Base-by-base conservation (phyloP, 2,329 filamentous ascomycete species). In the Fusarium guadeloupense region DNA sequence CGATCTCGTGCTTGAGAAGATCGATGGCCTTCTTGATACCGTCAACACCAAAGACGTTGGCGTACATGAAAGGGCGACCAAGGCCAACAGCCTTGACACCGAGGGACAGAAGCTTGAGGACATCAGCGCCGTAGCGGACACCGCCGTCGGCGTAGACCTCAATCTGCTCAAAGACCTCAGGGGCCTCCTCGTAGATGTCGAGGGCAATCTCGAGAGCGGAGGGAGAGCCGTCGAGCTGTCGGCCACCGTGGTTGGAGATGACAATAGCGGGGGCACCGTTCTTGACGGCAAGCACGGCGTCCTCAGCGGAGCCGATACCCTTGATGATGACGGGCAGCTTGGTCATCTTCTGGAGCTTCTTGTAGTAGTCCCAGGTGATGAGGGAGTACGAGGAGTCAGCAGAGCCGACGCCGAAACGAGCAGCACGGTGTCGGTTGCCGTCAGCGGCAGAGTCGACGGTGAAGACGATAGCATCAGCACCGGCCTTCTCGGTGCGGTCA, bases 11-110 rank as follows among this genome's bases (percentile, higher is more conserved):
- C 75, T 81, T 83, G 63, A 85, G 71, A 10, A 85, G 74, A 9
- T 70, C 37, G 39, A 78, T 72, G 25, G 71, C 77, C 70, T 76
- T 77, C 65, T 76, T 70, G 3, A 85, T 79, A 38, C 83, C 83
- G 8, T 78, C 76, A 40, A 74, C 70, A 6, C 83, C 83, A 57
- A 77, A 85, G 39, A 82, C 69, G 70, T 84, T 85, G 59, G 80
- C 73, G 66, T 77, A 85, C 81, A 84, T 83, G 59, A 81, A 78
- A 9, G 81, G 77, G 1, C 83, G 71, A 14, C 82, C 83, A 1
- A 85, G 58, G 13, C 82, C 75, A 6, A 80, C 77, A 12, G 76
- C 77, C 62, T 73, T 75, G 48, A 78, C 78, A 9, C 78, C 78
- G 13, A 80, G 74, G 3, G 77, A 72, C n/a, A 81, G 71, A 9